These are phyloP conservation scores for Nannizzia gypsea DNA, from an alignment of 2,329 filamentous ascomycete genomes.

Conservation along the genomic window DNA sequence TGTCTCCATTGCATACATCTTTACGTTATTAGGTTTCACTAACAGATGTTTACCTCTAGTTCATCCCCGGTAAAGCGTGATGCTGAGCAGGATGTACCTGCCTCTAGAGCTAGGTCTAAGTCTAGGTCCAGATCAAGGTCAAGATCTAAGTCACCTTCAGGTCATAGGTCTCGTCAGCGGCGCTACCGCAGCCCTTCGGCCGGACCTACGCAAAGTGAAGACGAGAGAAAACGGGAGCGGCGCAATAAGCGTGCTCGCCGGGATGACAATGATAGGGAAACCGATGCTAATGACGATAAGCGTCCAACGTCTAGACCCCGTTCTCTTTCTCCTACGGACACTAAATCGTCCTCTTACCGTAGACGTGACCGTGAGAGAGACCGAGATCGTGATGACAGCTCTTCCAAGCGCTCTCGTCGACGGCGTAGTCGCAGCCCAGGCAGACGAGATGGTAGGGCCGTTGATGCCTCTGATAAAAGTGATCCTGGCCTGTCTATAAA, in stretches of 20 bases:
- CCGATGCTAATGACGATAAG: background rate
- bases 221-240: slow-evolving; percentile 26
- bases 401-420: slow-evolving; percentile 38
- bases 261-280: slow-evolving; percentile 30
- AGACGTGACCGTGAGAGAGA: slow-evolving; percentile 41
- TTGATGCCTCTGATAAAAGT: background rate
- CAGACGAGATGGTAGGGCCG: background rate
- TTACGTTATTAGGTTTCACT: background rate
- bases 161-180: slow-evolving; percentile 25
- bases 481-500: background rate
- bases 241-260: slow-evolving; percentile 23
- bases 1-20: no score
- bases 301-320: slow-evolving; percentile 36
- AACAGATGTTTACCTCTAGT: background rate
- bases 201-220: slow-evolving; percentile 20
- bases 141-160: slow-evolving; percentile 11
- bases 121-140: slow-evolving; percentile 26
- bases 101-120: slow-evolving; percentile 16
- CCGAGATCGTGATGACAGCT: slow-evolving; percentile 38
- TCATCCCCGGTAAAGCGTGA: background rate
- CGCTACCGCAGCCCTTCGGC: slow-evolving; percentile 41
- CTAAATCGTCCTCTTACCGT: slow-evolving; percentile 45
- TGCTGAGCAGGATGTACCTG: background rate
- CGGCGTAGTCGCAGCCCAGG: slow-evolving; percentile 30
- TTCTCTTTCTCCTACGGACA: slow-evolving; percentile 51